A percentile compares a stretch with the other conserved stretches of the same genome.
These are phyloP conservation scores for Populus deltoides DNA, from an alignment of 345 rosid species.

Conservation along the genomic window DNA sequence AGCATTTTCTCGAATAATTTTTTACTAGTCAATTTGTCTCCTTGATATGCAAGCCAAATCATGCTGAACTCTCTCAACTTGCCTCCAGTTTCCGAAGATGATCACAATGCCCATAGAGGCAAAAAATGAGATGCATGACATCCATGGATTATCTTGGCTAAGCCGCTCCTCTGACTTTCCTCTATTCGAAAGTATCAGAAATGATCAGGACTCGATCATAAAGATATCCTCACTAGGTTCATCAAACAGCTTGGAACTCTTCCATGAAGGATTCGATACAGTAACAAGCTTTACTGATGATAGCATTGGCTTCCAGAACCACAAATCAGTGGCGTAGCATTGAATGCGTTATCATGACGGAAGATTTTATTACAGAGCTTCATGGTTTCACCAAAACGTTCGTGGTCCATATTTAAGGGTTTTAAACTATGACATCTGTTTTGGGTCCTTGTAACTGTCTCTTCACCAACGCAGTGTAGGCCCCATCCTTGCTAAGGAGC, in stretches of 20 bases:
- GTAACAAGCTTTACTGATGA: no score
- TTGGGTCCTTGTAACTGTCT: slow-evolving; percentile 42
- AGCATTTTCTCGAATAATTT: neutral
- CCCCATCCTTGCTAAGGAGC: slow-evolving; percentile 41
- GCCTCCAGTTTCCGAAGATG: neutral
- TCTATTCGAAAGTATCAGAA: no score
- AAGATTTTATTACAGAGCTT: neutral
- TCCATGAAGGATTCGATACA: no score
- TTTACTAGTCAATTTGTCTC: neutral
- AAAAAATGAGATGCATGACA: neutral
- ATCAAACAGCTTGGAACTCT: no score
- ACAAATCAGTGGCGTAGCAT: no score
- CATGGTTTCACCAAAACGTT: neutral
- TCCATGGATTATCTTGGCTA: no score
- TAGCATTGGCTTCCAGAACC: no score
- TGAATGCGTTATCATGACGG: no score
- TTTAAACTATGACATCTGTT: neutral
- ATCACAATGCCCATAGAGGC: neutral
- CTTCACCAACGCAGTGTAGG: slow-evolving; percentile 59
- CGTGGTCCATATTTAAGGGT: neutral
- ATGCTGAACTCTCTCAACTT: no score
- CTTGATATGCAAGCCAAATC: no score
- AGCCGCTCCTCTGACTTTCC: neutral
- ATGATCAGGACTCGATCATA: no score
- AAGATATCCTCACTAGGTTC: no score